Conservation (phyloP, 2,329 filamentous ascomycete genomes). For the Beauveria sp. region DNA sequence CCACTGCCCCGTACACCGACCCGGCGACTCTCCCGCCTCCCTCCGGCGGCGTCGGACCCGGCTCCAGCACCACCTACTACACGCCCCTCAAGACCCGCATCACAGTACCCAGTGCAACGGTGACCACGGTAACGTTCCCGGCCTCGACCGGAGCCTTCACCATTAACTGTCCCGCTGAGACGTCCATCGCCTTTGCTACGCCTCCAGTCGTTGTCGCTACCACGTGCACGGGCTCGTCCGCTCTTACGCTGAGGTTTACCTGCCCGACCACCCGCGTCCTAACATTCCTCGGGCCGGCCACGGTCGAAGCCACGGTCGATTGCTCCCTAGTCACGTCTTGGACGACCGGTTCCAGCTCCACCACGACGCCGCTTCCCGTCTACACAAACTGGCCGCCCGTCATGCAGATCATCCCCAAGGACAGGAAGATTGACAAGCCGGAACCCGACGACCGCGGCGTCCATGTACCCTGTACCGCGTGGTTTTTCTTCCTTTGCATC, state of each 20-base stretch:
- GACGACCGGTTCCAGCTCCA: constrained; percentile 11
- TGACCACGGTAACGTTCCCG: constrained; percentile 14
- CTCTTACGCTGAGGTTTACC: constrained; percentile 8
- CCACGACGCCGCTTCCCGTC: constrained; percentile 11
- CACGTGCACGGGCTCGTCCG: neutral
- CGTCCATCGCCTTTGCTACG: constrained; percentile 11
- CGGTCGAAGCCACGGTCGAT: constrained; percentile 8
- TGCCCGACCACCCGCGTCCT: constrained; percentile 12
- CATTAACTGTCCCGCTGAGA: constrained; percentile 10
- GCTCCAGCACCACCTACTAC: constrained; percentile 3
- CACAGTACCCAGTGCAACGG: constrained; percentile 11
- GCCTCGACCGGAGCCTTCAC: constrained; percentile 2
- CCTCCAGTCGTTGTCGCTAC: constrained; percentile 3
- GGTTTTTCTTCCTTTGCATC: constrained; percentile 18
- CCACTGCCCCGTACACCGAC: neutral
- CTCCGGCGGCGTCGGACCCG: neutral
- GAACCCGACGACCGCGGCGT: constrained; percentile 13
- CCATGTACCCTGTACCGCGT: constrained; percentile 12
- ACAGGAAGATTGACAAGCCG: constrained; percentile 9
- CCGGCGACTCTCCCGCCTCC: constrained; percentile 4
- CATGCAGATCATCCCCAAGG: neutral
- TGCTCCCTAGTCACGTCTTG: constrained; percentile 3
- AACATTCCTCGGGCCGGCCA: constrained; percentile 14
- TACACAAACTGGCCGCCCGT: neutral
- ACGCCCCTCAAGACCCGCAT: constrained; percentile 6